A percentile compares a stretch with the other conserved stretches of the same genome.
Conservation (phyloP, 345 rosid genomes). For the Eucalyptus microcorys region DNA sequence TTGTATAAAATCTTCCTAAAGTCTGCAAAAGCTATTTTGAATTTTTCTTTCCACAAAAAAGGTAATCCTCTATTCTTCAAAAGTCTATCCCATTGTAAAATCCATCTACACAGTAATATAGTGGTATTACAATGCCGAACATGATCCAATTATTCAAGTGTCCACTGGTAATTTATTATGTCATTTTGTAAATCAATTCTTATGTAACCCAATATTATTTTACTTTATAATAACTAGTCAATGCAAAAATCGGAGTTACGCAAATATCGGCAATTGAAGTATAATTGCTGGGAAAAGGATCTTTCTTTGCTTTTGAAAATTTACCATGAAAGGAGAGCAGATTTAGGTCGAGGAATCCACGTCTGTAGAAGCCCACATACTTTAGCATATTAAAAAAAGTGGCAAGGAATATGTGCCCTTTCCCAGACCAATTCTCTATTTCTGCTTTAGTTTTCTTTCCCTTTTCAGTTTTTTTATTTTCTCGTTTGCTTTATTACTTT, state of each 20-base stretch:
- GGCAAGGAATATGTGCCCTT: constrained; percentile 24
- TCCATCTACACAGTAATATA: not conserved
- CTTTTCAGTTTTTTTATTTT: not conserved
- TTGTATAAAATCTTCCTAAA: not conserved
- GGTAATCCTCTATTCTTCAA: not conserved
- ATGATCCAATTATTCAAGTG: not conserved
- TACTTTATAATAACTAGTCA: not conserved
- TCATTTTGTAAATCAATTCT: not conserved
- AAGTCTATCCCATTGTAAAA: not conserved
- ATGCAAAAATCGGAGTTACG: not conserved
- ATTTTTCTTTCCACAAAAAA: not conserved
- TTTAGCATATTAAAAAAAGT: constrained; percentile 14
- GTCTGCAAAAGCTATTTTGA: not conserved
- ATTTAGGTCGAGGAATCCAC: constrained; percentile 15
- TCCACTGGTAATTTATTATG: not conserved
- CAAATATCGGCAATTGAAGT: not conserved
- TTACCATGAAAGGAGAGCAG: not conserved
- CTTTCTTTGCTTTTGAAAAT: not conserved
- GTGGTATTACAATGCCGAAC: not conserved
- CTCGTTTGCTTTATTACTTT: not conserved
- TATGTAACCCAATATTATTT: not conserved
- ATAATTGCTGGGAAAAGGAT: not conserved
- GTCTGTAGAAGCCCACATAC: constrained; percentile 35
- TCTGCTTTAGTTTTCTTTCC: not conserved
- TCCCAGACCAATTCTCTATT: not conserved